These are phyloP conservation scores for Solanum chacoense DNA, from an alignment of 305 asterid species.

Conservation along the genomic window DNA sequence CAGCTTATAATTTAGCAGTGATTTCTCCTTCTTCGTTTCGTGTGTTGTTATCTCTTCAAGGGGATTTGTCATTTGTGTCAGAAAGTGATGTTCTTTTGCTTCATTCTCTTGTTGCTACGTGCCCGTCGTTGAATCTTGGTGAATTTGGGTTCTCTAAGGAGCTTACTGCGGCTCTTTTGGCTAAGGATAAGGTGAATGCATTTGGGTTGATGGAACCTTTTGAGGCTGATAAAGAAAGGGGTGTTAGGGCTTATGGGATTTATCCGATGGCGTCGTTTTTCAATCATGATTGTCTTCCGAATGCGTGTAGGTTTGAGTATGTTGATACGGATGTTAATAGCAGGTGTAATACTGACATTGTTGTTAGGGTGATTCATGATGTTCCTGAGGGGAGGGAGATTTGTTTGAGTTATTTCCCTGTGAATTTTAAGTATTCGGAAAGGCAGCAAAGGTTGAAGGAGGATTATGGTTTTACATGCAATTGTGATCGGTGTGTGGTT, in stretches of 20 bases:
- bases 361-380: conserved; percentile 70
- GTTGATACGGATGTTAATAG: conserved; percentile 29
- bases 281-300: conserved; percentile 97
- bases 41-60: conserved; percentile 59
- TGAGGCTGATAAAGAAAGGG: conserved; percentile 31
- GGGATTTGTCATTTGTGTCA: conserved; percentile 18
- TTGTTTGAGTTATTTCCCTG: conserved; percentile 85
- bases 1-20: conserved; percentile 43
- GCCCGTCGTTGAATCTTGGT: conserved; percentile 13
- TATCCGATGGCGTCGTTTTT: conserved; percentile 73
- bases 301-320: conserved; percentile 87
- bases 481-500: conserved; percentile 85
- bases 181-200: conserved; percentile 73
- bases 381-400: conserved; percentile 63
- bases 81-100: conserved; percentile 30
- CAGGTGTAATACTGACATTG: conserved; percentile 32
- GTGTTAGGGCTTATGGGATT: conserved; percentile 77
- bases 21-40: conserved; percentile 35
- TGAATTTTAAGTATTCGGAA: conserved; percentile 54
- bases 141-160: conserved; percentile 36
- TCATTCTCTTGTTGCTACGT: conserved; percentile 34
- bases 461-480: conserved; percentile 67
- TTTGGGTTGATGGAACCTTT: conserved; percentile 87
- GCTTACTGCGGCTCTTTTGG: conserved; percentile 55
- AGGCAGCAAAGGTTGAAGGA: conserved; percentile 79